These are phyloP conservation scores for Pseudogymnoascus sp. DNA, from an alignment of 2,329 filamentous ascomycete species.

Conservation along the genomic window DNA sequence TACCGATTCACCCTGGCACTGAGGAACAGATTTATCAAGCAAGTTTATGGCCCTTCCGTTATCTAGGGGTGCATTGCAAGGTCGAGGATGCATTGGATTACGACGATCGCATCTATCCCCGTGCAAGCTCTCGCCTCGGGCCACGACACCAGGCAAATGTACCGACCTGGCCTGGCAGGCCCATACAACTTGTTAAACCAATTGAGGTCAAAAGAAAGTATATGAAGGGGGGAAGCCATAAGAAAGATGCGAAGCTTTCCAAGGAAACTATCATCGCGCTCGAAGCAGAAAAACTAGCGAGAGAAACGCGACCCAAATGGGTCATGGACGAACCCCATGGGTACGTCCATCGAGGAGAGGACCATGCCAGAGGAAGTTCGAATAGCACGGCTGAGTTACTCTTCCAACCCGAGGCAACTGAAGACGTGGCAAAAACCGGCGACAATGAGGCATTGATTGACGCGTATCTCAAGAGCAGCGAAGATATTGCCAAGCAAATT, in stretches of 20 bases:
- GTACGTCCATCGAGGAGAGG: slow-evolving; percentile 78
- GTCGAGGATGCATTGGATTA: slow-evolving; percentile 94
- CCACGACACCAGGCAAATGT: slow-evolving; percentile 87
- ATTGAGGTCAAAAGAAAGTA: slow-evolving; percentile 76
- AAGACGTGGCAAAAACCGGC: slow-evolving; percentile 31
- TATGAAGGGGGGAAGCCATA: slow-evolving; percentile 52
- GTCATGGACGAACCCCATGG: slow-evolving; percentile 84
- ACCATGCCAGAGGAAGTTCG: slow-evolving; percentile 61
- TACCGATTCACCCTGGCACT: slow-evolving; percentile 53
- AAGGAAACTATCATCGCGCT: slow-evolving; percentile 74
- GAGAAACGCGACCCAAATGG: slow-evolving; percentile 83
- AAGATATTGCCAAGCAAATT: slow-evolving; percentile 58
- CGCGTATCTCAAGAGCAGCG: slow-evolving; percentile 59
- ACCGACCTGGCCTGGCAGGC: slow-evolving; percentile 73
- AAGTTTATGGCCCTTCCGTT: slow-evolving; percentile 92
- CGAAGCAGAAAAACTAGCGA: slow-evolving; percentile 73
- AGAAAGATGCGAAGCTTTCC: slow-evolving; percentile 68
- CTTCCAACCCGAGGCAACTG: slow-evolving; percentile 65
- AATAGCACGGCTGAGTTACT: slow-evolving; percentile 67
- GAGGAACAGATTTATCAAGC: slow-evolving; percentile 87
- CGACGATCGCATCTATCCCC: slow-evolving; percentile 93
- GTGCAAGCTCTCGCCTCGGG: slow-evolving; percentile 85
- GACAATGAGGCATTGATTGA: slow-evolving; percentile 53
- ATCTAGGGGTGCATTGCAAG: slow-evolving; percentile 90
- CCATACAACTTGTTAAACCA: slow-evolving; percentile 86